Evolutionary conservation across 345 rosid species (phyloP), one percentile per base, ranked within the genome.

Genomic region (Gossypium stocksii): DNA sequence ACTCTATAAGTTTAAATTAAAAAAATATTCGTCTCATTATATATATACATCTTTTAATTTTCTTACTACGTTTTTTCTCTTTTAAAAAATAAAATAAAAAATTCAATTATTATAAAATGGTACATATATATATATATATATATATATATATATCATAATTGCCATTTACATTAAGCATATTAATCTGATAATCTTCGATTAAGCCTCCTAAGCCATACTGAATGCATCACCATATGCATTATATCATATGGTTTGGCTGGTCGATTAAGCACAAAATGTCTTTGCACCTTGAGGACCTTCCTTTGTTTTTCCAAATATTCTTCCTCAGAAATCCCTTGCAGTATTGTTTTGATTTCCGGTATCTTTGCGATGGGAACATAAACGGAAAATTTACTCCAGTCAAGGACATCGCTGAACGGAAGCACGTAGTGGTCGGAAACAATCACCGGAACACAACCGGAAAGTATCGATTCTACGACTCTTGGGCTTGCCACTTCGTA

Each of bases 401-500:
- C 78, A 0, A 86, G 72, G 10, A 86, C 89, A 27, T 84, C 87
- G 14, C 82, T 76, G 64, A 86, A 84, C 2, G 89, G 89, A 1
- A 84, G 67, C 20, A 71, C 80, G 29, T 86, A 86, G 2, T 80
- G 44, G 10, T 82, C 85, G 0, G 87, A 79, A 43, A 86, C 72
- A 12, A 84, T 71, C 52, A 84, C 87, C 5, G 87, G 87, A 8
- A 86, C 82, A n/a, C 89, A 86, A 2, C 85, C 86, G 1, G 83
- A 67, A 25, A 70, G 12, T 60, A 86, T 41, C 0, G 89, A 74
- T 70, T 84, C 89, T 0, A 79, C 85, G 9, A 82, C 19, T 68
- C 89, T 76, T 7, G 87, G 89, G 27, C 89, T 86, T 5, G 89
- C 89, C 12, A 86, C 86, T 72, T 86, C 87, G 41, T 58, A 81